Evolutionary conservation across 176 grass and related monocot species (phyloP).

Genomic region (barley (Hordeum vulgare)): MorexV3_pseudomolecules_assembly NC_058524.1:142849132-142849631

Average conservation of each 20-base stretch:
- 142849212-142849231: constrained; percentile 80
- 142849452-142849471: neutral
- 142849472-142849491: neutral
- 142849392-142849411: neutral
- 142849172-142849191: constrained; percentile 83
- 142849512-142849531: constrained; percentile 58
- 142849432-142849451: constrained; percentile 2
- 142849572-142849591: constrained; percentile 88
- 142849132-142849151: constrained; percentile 83
- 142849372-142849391: neutral
- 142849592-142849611: constrained; percentile 42
- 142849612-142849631: constrained; percentile 8
- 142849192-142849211: constrained; percentile 88
- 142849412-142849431: neutral
- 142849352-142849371: neutral
- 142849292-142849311: neutral
- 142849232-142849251: neutral
- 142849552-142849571: constrained; percentile 87
- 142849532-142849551: constrained; percentile 98
- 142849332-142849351: neutral
- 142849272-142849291: neutral
- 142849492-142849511: constrained; percentile 17
- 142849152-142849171: constrained; percentile 95
- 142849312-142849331: neutral
- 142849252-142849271: neutral